phyloP scores from a whole-genome alignment of 1,139 yeast species.

The Yamadazyma atmosphaerica region DNA sequence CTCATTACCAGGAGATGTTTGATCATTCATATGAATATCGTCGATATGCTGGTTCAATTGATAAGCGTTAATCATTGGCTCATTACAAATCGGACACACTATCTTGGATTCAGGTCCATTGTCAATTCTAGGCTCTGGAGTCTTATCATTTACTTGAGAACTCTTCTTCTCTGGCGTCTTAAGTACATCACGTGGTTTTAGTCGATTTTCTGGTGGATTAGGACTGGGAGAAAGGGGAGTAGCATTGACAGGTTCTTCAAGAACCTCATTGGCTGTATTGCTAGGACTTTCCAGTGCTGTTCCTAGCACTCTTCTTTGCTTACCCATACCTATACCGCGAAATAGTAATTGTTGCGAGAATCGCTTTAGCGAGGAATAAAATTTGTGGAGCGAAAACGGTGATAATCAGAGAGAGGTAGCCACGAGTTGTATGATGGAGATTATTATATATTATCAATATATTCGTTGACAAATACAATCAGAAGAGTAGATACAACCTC shows the following conservation, averaged over 20 bases:
- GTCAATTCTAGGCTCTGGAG: neutral
- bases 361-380: no score
- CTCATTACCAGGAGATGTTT: constrained; percentile 7
- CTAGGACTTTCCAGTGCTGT: constrained; percentile 6
- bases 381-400: no score
- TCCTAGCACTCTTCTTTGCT: constrained; percentile 6
- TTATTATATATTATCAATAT: no score
- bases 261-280: neutral
- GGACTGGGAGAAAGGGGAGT: neutral
- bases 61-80: constrained; percentile 53
- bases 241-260: no score
- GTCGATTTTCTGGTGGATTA: neutral
- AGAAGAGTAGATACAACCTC: no score
- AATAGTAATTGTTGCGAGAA: no score
- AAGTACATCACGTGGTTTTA: neutral
- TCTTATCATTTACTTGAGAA: neutral
- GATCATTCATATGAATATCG: constrained; percentile 48
- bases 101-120: constrained; percentile 2
- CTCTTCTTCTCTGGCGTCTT: no score
- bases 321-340: neutral
- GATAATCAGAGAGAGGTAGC: no score
- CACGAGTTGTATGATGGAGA: no score
- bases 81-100: constrained; percentile 72
- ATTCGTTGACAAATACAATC: no score
- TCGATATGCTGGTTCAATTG: constrained; percentile 75